Evolutionary conservation across 1,284 basidiomycete genomes (phyloP), one percentile per base, ranked within the genome.

Genomic region (Puccinia coronata): DNA sequence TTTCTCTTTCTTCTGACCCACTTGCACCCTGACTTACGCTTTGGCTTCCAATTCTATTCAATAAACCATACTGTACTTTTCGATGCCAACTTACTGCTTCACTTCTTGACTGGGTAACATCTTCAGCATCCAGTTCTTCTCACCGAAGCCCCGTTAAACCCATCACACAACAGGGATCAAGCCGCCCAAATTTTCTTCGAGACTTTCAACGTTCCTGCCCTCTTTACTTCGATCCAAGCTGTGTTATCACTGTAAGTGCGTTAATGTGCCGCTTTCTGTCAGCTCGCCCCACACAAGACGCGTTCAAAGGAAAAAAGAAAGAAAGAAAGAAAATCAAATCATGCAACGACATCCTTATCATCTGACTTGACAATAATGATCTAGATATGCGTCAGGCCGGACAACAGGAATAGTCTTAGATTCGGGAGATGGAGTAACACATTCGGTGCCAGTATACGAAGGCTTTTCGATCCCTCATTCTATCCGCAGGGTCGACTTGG

Each of bases 391-490:
- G 2, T 98, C 96, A 6, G 97, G 97, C n/a, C 90, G 97, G 83
- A 99, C 97, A 82, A 99, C 97, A 41, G 97, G 97, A 53, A 98
- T 99, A 81, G 97, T 99, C 3, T 90, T 99, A 20, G 97, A 99
- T 86, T 98, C 97, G 3, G 97, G 97, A 16, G 97, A 99, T 86
- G 97, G 97, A 31, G 97, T 99, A 1, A 98, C 97, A 28, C 97
- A 99, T 84, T 95, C 97, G 2, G 97, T 99, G 2, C 97, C 97
- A 2, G 97, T 99, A 14, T 99, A 97, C 85, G 97, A 99, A 86
- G 97, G 97, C 0, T 99, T 99, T 88, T 96, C 94, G 12, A 98
- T 99, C 94, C 96, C 96, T 51, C 95, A 99, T 86, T 96, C 97
- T 51, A 96, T 99, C 83, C 91, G 95, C 77, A 89, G 97, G 84